Conservation (phyloP, 768 basidiomycete species). For the Pilatotrama ljubarskyi region DNA sequence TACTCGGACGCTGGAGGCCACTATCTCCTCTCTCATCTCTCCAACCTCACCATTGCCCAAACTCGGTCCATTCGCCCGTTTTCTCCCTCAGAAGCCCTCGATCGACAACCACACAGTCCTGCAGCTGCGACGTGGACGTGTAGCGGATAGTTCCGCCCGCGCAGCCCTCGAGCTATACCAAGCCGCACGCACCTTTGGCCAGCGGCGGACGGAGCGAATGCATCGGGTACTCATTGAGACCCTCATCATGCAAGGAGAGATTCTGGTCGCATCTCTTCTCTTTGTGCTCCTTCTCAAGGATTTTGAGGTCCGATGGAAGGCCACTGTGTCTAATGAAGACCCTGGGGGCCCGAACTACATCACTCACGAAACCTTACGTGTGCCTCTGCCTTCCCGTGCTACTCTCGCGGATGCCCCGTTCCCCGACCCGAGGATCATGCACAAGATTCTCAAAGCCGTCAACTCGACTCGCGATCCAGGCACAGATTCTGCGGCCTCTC, state of each 20-base stretch:
- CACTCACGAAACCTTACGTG: constrained; percentile 1
- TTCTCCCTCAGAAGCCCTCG: constrained; percentile 15
- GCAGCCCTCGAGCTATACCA: constrained; percentile 55
- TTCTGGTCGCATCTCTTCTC: constrained; percentile 71
- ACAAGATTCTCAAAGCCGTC: constrained; percentile 35
- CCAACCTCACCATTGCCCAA: constrained; percentile 17
- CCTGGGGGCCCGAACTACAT: not conserved
- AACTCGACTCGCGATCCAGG: constrained; percentile 28
- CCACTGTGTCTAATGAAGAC: not conserved
- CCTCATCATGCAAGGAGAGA: constrained; percentile 76
- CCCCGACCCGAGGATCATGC: constrained; percentile 14
- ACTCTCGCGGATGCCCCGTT: not conserved
- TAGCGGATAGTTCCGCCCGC: constrained; percentile 42
- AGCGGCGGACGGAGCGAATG: constrained; percentile 57
- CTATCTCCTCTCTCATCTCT: constrained; percentile 36
- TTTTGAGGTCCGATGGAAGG: constrained; percentile 43
- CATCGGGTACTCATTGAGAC: constrained; percentile 61
- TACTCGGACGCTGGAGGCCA: constrained; percentile 47
- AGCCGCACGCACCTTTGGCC: constrained; percentile 53
- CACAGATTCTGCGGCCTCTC: constrained; percentile 20
- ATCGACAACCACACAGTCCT: constrained; percentile 22
- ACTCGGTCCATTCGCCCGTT: constrained; percentile 22
- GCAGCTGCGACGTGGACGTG: constrained; percentile 36
- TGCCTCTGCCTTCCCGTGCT: not conserved
- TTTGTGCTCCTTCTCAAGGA: constrained; percentile 68